Conservation (phyloP, 495 filamentous ascomycete species). For the Hypoxylon fuscum region DNA sequence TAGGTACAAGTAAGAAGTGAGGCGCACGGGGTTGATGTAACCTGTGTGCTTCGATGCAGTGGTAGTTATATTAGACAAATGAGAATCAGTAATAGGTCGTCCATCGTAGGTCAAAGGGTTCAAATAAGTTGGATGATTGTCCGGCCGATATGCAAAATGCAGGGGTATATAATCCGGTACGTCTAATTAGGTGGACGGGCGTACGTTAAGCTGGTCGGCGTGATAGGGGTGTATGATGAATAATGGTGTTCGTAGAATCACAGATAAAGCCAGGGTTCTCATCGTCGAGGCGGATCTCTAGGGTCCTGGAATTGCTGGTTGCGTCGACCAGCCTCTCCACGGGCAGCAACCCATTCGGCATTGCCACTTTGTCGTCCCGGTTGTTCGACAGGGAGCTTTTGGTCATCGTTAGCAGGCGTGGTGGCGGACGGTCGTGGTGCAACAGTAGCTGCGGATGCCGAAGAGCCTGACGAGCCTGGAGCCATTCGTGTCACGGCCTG, state of each 20-base stretch:
- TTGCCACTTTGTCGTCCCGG: conserved; percentile 67
- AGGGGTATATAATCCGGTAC: conserved; percentile 36
- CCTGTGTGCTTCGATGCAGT: conserved; percentile 7
- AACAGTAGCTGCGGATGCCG: conserved; percentile 31
- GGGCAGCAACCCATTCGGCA: conserved; percentile 69
- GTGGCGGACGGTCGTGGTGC: conserved; percentile 16
- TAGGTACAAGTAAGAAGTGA: conserved; percentile 34
- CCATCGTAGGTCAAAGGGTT: conserved; percentile 12
- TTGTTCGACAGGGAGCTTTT: conserved; percentile 63
- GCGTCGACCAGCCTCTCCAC: conserved; percentile 62
- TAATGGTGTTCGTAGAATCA: not conserved
- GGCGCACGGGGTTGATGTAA: not conserved
- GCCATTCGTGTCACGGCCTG: conserved; percentile 60
- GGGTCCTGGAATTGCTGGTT: conserved; percentile 52
- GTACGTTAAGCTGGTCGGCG: not conserved
- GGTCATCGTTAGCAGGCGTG: conserved; percentile 48
- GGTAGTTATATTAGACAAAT: conserved; percentile 37
- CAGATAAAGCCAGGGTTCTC: not conserved
- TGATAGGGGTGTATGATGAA: not conserved
- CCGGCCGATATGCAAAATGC: conserved; percentile 31
- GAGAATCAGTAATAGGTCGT: conserved; percentile 34
- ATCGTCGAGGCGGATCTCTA: conserved; percentile 38
- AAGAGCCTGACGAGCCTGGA: conserved; percentile 40
- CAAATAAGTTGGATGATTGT: not conserved
- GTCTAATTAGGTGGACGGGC: conserved; percentile 30